Base-by-base conservation (phyloP, 345 rosid species). In the Excoecaria cochinchinensis region DNA sequence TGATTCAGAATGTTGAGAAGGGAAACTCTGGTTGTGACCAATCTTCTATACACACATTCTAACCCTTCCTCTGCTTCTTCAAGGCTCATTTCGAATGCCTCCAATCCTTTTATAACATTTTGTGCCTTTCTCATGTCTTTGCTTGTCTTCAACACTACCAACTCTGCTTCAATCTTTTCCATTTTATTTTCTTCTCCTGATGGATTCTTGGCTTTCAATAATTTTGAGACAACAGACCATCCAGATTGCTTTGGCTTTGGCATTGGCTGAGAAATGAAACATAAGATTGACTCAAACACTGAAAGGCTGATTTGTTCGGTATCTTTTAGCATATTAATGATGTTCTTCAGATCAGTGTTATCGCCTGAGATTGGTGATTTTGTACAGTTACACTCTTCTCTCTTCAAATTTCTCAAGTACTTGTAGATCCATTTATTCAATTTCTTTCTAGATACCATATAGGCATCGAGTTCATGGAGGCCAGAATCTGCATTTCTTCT, bases 281-380 rank as follows among this genome's bases (percentile, higher is more conserved):
- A 63, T 17, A 62, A 55, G 6, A 78, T 16, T 61, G 77, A 78
- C 50, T 75, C 73, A 25, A 82, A 82, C n/a, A 60, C 24, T 12
- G 60, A 9, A 4, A 58, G n/a, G 15, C 77, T 48, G 16, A 60
- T 42, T 53, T 74, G 67, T 31, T 82, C 82, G 19, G 40, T 69
- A 24, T 63, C 47, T 40, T 61, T 78, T 22, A 82, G 17, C 63
- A 46, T 12, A 13, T 31, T 64, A 60, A 60, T 70, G 42, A 69
- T 17, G 52, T 47, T 44, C 1, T 8, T 67, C 14, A 65, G 3
- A 6, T 52, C 61, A 9, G 24, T 16, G 31, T 40, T 56, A 17
- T 40, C 22, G 38, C 46, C 78, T 22, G 10, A 13, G 48, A 44
- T 3, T 36, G 76, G 6, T 52, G 48, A 42, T 42, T 5, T 68